A percentile compares a stretch with the other conserved stretches of the same genome.
phyloP scores from a whole-genome alignment of 441 rosid species.

The Pelargonium citronellum region DNA sequence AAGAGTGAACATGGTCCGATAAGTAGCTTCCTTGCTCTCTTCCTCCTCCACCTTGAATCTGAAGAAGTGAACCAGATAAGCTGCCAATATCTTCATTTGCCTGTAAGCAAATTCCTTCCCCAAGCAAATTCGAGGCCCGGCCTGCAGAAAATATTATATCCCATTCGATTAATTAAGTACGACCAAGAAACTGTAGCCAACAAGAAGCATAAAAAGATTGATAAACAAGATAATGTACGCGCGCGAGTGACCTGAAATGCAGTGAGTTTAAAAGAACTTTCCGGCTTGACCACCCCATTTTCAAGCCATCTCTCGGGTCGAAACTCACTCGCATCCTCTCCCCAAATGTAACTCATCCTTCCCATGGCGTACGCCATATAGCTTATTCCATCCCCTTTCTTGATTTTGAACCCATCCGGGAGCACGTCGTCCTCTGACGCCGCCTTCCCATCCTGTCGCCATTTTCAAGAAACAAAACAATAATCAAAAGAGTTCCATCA shows the following conservation, averaged over 20 bases:
- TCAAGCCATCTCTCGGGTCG: slow-evolving; percentile 44
- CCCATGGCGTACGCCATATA: slow-evolving; percentile 44
- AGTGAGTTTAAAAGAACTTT: slow-evolving; percentile 41
- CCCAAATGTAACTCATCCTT: slow-evolving; percentile 42
- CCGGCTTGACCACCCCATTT: slow-evolving; percentile 25
- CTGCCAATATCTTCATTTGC: slow-evolving; percentile 38
- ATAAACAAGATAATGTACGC: not conserved
- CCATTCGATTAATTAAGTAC: not conserved
- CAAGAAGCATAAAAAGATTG: not conserved
- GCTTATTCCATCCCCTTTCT: slow-evolving; percentile 33
- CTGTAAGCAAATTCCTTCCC: slow-evolving; percentile 43
- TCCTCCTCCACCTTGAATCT: slow-evolving; percentile 27
- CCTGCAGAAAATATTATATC: slow-evolving; percentile 14
- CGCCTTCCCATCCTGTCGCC: slow-evolving; percentile 39
- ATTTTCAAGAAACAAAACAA: too few relatives aligned
- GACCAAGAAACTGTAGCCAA: not conserved
- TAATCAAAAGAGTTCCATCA: too few relatives aligned
- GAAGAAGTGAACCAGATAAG: slow-evolving; percentile 30
- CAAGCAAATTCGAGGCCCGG: slow-evolving; percentile 35
- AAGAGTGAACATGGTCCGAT: slow-evolving; percentile 39
- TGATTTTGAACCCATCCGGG: slow-evolving; percentile 38
- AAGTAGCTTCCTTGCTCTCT: slow-evolving; percentile 27
- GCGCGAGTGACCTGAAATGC: slow-evolving; percentile 34
- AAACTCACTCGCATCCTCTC: slow-evolving; percentile 36
- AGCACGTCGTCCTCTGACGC: slow-evolving; percentile 31